phyloP scores from a whole-genome alignment of 1,284 basidiomycete genomes.

The Cryptococcus wingfieldii region DNA sequence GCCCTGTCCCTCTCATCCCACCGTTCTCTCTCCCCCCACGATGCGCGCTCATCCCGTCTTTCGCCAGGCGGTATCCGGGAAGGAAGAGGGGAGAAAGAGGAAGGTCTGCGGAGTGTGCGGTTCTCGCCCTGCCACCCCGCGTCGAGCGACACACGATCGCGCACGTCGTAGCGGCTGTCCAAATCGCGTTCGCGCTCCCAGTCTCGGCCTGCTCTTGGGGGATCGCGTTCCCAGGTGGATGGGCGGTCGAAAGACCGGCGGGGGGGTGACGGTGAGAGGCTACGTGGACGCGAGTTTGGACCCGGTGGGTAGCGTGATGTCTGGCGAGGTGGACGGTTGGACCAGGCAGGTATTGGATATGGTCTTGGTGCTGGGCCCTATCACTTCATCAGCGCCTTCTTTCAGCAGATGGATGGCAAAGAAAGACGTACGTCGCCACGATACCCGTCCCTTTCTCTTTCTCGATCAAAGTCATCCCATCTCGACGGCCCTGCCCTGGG shows the following conservation, averaged over 20 bases:
- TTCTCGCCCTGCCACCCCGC: background rate
- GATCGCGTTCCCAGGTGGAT: too few relatives aligned
- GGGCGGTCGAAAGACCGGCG: too few relatives aligned
- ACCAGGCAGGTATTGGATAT: slow-evolving; percentile 12
- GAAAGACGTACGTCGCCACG: slow-evolving; percentile 8
- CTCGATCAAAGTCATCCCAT: slow-evolving; percentile 3
- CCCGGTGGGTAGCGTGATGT: slow-evolving; percentile 1
- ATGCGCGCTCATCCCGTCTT: slow-evolving; percentile 1
- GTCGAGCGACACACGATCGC: slow-evolving; percentile 8
- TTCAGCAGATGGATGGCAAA: background rate
- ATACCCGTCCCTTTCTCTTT: slow-evolving; percentile 7
- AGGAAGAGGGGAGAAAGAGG: slow-evolving; percentile 1
- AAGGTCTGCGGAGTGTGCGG: background rate
- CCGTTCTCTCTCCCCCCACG: slow-evolving; percentile 1
- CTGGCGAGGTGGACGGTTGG: slow-evolving; percentile 10
- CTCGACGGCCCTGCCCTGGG: slow-evolving; percentile 1
- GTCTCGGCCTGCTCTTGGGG: slow-evolving; percentile 5
- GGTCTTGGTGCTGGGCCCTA: slow-evolving; percentile 2
- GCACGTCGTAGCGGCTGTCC: slow-evolving; percentile 6
- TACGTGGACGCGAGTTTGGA: slow-evolving; percentile 10
- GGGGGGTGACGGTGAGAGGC: slow-evolving; percentile 10
- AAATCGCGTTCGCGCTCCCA: slow-evolving; percentile 1
- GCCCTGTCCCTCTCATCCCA: slow-evolving; percentile 3
- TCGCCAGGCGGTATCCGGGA: background rate
- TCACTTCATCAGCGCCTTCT: too few relatives aligned